Conservation (phyloP, 2,329 filamentous ascomycete genomes). For the Knoxdaviesia capensis region DNA sequence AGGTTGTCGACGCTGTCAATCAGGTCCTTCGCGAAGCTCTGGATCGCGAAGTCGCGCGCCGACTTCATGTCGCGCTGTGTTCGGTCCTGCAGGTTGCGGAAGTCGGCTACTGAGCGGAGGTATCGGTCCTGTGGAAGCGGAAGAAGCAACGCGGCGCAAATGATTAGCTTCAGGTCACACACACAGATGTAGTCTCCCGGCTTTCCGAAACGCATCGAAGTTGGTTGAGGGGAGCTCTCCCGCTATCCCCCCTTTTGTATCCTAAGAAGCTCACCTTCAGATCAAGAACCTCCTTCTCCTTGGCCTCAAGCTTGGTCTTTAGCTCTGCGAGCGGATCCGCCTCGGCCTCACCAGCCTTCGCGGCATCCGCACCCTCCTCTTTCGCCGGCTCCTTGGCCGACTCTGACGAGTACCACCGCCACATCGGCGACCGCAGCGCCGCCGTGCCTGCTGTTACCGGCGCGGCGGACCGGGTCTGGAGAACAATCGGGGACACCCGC, state of each 20-base stretch:
- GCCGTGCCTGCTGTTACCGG: neutral
- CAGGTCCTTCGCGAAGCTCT: constrained; percentile 86
- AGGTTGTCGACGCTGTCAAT: constrained; percentile 94
- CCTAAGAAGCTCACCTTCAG: constrained; percentile 50
- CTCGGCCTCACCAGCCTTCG: constrained; percentile 9
- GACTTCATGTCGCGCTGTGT: constrained; percentile 75
- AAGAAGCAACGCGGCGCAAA: no score
- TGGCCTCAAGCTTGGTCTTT: constrained; percentile 30
- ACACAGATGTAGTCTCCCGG: no score
- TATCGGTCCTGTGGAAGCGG: constrained; percentile 57
- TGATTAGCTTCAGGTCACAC: neutral
- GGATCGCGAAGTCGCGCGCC: constrained; percentile 83
- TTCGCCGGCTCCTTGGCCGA: constrained; percentile 6
- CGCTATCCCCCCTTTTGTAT: neutral
- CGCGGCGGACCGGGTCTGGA: constrained; percentile 2
- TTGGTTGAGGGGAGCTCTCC: no score
- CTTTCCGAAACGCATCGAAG: no score
- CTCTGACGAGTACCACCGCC: constrained; percentile 6
- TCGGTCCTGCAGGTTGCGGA: constrained; percentile 93
- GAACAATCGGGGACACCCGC: constrained; percentile 1
- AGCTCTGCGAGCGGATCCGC: constrained; percentile 20
- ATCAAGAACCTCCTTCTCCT: constrained; percentile 39
- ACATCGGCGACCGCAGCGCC: neutral
- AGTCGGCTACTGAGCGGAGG: constrained; percentile 84
- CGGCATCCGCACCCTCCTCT: constrained; percentile 10